phyloP scores from a whole-genome alignment of 176 grass and related monocot species.

The Raddia distichophylla region DNA sequence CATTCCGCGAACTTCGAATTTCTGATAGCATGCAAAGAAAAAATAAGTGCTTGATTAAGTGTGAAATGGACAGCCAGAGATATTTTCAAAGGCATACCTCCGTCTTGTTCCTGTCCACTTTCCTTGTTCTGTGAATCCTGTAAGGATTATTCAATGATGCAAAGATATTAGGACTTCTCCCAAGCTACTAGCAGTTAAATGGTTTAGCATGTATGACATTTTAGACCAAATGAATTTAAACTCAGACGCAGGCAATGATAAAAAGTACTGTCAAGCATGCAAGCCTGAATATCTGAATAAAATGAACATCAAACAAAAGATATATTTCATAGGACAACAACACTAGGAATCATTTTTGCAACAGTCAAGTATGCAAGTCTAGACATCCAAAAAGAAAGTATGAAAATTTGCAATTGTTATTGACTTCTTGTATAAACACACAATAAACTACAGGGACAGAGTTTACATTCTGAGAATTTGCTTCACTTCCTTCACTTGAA shows the following conservation, averaged over 20 bases:
- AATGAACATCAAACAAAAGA: not conserved
- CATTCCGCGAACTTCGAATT: conserved; percentile 70
- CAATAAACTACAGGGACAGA: conserved; percentile 19
- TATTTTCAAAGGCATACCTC: conserved; percentile 53
- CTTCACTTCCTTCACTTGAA: conserved; percentile 84
- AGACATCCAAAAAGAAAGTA: not conserved
- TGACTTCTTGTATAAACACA: not conserved
- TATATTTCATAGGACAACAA: not conserved
- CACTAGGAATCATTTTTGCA: not conserved
- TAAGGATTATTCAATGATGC: conserved; percentile 27
- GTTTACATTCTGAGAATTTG: conserved; percentile 87
- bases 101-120: conserved; percentile 72
- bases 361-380: not conserved
- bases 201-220: conserved; percentile 6
- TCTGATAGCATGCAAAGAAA: conserved; percentile 47
- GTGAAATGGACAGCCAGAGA: conserved; percentile 23
- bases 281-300: not conserved
- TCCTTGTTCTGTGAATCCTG: conserved; percentile 68
- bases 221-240: conserved; percentile 15
- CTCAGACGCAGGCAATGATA: conserved; percentile 2
- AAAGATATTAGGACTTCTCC: conserved; percentile 30
- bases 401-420: not conserved
- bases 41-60: conserved; percentile 34
- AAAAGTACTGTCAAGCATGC: not conserved
- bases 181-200: conserved; percentile 26